A percentile compares a stretch with the other conserved stretches of the same genome.
Evolutionary conservation across 768 basidiomycete species (phyloP).

Genomic region (Cystofilobasidium macerans): DNA sequence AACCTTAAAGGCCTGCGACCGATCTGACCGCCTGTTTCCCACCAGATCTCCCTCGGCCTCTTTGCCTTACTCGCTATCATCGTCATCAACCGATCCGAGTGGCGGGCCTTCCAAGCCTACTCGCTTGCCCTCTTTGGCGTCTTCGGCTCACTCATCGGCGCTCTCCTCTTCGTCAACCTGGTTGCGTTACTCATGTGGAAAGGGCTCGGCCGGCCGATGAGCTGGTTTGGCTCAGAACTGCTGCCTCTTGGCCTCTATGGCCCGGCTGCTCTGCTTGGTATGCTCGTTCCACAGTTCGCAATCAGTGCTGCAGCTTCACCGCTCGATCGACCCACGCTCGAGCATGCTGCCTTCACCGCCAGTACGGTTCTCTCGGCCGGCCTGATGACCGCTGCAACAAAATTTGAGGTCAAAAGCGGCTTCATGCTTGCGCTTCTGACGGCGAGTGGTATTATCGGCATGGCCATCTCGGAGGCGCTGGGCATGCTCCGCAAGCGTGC

Average conservation of each 20-base stretch:
- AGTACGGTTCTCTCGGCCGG: constrained; percentile 1
- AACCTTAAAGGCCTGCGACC: background rate
- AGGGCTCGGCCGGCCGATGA: constrained; percentile 15
- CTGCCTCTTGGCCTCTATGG: constrained; percentile 10
- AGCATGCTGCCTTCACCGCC: constrained; percentile 14
- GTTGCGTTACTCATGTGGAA: constrained; percentile 18
- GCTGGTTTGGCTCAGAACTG: constrained; percentile 15
- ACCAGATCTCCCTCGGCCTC: constrained; percentile 4
- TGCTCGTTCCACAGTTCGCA: constrained; percentile 5
- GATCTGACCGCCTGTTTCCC: background rate
- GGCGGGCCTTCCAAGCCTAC: constrained; percentile 7
- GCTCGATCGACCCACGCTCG: constrained; percentile 3
- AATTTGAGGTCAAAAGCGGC: background rate
- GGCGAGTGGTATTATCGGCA: background rate
- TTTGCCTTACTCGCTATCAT: constrained; percentile 10
- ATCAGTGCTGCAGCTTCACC: constrained; percentile 1
- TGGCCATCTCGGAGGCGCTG: constrained; percentile 1
- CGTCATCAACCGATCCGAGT: constrained; percentile 19
- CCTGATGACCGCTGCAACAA: constrained; percentile 10
- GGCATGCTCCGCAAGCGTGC: background rate
- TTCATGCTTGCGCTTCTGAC: constrained; percentile 16
- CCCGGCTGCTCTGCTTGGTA: constrained; percentile 16
- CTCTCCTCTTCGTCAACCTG: constrained; percentile 8
- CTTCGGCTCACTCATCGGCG: constrained; percentile 8
- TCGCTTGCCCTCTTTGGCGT: background rate